A percentile compares a stretch with the other conserved stretches of the same genome.
phyloP scores from a whole-genome alignment of 805 yeast genomes.

The Kuraishia cidri region DNA sequence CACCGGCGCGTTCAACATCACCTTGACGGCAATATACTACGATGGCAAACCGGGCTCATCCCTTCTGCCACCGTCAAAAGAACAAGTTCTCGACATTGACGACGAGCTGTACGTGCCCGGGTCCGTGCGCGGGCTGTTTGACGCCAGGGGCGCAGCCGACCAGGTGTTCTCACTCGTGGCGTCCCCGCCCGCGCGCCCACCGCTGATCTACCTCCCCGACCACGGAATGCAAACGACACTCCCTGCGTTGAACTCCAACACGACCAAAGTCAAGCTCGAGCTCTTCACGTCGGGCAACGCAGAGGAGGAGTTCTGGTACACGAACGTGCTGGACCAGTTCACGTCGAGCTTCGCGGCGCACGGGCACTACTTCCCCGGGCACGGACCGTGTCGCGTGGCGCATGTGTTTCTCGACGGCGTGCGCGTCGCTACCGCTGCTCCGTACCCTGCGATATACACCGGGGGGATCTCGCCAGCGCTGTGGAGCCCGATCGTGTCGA shows the following conservation, averaged over 20 bases:
- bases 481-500: constrained; percentile 76
- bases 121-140: constrained; percentile 14
- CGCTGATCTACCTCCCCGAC: constrained; percentile 36
- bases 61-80: constrained; percentile 1
- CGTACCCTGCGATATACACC: constrained; percentile 68
- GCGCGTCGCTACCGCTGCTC: constrained; percentile 53
- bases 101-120: constrained; percentile 12
- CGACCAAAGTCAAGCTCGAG: constrained; percentile 50
- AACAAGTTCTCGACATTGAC: constrained; percentile 5
- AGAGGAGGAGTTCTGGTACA: constrained; percentile 80
- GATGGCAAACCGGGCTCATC: constrained; percentile 13
- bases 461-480: constrained; percentile 77
- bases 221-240: constrained; percentile 25
- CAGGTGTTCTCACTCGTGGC: constrained; percentile 27
- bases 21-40: constrained; percentile 43
- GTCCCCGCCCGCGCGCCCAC: constrained; percentile 22
- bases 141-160: constrained; percentile 25
- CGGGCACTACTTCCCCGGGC: constrained; percentile 38
- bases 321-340: constrained; percentile 42
- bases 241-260: constrained; percentile 41
- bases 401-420: constrained; percentile 52
- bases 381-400: constrained; percentile 66
- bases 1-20: constrained; percentile 52
- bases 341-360: constrained; percentile 26
- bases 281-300: constrained; percentile 68